Evolutionary conservation across 2,329 filamentous ascomycete genomes (phyloP).

Genomic region (Pyricularia sp.): DNA sequence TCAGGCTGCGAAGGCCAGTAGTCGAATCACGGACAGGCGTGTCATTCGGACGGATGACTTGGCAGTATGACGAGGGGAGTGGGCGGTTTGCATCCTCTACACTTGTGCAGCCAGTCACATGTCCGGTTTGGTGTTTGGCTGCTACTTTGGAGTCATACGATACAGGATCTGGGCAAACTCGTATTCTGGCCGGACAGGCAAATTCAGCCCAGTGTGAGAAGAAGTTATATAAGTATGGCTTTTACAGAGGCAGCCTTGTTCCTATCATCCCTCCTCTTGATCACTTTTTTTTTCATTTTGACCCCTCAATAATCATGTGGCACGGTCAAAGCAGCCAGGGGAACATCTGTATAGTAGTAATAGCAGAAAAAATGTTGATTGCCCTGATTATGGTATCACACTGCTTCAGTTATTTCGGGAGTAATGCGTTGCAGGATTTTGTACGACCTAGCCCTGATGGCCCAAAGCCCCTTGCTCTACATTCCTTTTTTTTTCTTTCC

Average conservation of each 20-base stretch:
- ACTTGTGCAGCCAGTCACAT: not conserved
- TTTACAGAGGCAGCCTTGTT: not conserved
- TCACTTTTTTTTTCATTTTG: not conserved
- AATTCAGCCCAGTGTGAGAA: not conserved
- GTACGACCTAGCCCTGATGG: not conserved
- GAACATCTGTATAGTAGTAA: not conserved
- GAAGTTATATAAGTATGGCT: not conserved
- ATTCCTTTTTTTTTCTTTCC: too few species aligned
- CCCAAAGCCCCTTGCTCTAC: too few species aligned
- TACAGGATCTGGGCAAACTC: not conserved
- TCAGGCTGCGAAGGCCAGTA: slow-evolving; percentile 25
- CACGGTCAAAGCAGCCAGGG: not conserved
- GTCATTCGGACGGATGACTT: not conserved
- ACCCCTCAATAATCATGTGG: not conserved
- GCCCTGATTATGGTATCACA: not conserved
- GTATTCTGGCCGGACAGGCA: not conserved
- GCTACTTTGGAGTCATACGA: not conserved
- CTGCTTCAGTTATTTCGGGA: not conserved
- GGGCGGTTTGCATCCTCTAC: not conserved
- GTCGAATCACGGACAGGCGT: not conserved
- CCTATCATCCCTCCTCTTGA: not conserved
- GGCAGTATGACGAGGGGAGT: not conserved
- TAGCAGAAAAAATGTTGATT: not conserved
- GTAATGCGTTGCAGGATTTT: not conserved
- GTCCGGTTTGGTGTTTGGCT: not conserved